phyloP scores from a whole-genome alignment of 176 grass and related monocot genomes.

The Hordeum marinum region DNA sequence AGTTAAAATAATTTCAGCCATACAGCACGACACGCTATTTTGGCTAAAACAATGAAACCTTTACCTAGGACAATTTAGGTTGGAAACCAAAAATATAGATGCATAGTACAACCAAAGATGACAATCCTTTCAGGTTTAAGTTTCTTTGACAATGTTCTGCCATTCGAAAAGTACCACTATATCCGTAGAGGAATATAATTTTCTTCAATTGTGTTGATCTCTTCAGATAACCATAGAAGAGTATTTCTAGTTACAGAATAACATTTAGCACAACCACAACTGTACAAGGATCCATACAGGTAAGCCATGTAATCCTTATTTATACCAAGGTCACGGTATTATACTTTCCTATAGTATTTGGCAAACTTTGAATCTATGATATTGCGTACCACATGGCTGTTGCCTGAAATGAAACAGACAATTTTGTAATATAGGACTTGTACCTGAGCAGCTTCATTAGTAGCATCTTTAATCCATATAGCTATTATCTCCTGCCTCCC shows the following conservation, averaged over 20 bases:
- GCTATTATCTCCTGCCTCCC: constrained; percentile 69
- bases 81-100: neutral
- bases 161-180: neutral
- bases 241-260: neutral
- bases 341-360: neutral
- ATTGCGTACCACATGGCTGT: neutral
- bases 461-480: constrained; percentile 90
- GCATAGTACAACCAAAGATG: neutral
- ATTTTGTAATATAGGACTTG: neutral
- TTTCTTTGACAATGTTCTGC: neutral
- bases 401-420: constrained; percentile 4
- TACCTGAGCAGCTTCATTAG: constrained; percentile 87
- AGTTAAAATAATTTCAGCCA: neutral
- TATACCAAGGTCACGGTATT: neutral
- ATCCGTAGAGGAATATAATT: neutral
- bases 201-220: neutral
- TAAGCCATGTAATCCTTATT: neutral
- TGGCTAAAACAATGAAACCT: neutral
- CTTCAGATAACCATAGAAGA: neutral
- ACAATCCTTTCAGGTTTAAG: neutral
- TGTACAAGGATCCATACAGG: neutral
- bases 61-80: neutral
- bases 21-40: neutral
- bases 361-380: neutral
- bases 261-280: neutral